Conservation (phyloP, 352 stramenopile species). For the Halophytophthora polymorphica region DNA sequence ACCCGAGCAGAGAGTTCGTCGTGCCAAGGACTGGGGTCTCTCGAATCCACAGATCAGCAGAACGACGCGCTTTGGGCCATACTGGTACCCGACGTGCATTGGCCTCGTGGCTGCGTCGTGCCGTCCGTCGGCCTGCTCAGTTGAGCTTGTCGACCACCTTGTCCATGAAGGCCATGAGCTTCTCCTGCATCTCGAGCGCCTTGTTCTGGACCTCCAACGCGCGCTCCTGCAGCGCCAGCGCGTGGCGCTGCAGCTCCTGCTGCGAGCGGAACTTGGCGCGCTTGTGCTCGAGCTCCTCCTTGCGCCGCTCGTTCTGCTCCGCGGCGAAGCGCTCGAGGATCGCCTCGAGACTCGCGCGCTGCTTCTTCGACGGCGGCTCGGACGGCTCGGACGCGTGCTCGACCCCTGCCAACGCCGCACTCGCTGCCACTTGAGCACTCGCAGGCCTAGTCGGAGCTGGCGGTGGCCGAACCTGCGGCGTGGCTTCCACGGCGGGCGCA, state of each 20-base stretch:
- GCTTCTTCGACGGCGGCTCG: constrained; percentile 14
- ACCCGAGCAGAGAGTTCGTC: too few relatives aligned
- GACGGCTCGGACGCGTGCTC: not conserved
- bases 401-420: not conserved
- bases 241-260: constrained; percentile 19
- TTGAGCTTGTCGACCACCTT: constrained; percentile 26
- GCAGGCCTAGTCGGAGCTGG: not conserved
- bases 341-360: constrained; percentile 10
- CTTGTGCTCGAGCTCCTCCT: constrained; percentile 11
- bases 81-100: not conserved
- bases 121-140: too few relatives aligned
- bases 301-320: constrained; percentile 13
- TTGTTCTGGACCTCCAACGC: constrained; percentile 25
- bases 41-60: too few relatives aligned
- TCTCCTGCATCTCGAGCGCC: constrained; percentile 22
- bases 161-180: constrained; percentile 25
- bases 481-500: too few relatives aligned
- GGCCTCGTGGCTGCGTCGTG: too few relatives aligned
- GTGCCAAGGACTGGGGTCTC: too few relatives aligned
- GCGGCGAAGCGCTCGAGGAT: constrained; percentile 18
- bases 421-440: not conserved
- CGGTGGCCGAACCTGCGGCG: too few relatives aligned
- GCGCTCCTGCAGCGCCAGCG: constrained; percentile 18
- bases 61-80: too few relatives aligned
- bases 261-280: constrained; percentile 9